These are phyloP conservation scores for Salvia miltiorrhiza DNA, from an alignment of 257 asterid species.

Conservation along the genomic window DNA sequence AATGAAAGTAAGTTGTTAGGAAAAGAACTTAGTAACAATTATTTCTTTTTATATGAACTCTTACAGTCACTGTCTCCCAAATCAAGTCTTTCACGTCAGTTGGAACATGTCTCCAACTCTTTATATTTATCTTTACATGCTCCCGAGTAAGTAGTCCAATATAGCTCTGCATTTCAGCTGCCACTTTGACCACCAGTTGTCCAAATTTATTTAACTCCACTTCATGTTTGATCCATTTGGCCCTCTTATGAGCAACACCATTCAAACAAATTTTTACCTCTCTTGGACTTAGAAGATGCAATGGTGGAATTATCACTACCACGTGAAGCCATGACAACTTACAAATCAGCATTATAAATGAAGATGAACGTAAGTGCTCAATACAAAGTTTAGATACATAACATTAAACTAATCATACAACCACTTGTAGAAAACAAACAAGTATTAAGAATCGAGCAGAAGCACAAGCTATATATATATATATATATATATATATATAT, in stretches of 20 bases:
- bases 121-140: constrained; percentile 1
- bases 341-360: too few species aligned
- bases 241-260: not conserved
- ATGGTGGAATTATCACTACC: too few species aligned
- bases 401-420: too few species aligned
- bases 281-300: not conserved
- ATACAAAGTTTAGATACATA: too few species aligned
- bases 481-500: too few species aligned
- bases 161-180: constrained; percentile 13
- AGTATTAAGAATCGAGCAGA: too few species aligned
- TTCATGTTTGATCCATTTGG: not conserved
- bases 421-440: too few species aligned
- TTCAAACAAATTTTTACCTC: not conserved
- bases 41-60: not conserved
- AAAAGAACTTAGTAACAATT: not conserved
- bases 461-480: too few species aligned
- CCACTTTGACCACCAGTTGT: not conserved
- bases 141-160: constrained; percentile 14
- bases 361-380: too few species aligned
- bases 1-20: too few species aligned
- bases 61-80: not conserved
- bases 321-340: too few species aligned
- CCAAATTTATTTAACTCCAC: not conserved
- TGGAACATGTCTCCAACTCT: constrained; percentile 12
- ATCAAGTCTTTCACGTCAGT: not conserved